Evolutionary conservation across 2,329 filamentous ascomycete genomes (phyloP).

Genomic region (Monosporascus sp.): DNA sequence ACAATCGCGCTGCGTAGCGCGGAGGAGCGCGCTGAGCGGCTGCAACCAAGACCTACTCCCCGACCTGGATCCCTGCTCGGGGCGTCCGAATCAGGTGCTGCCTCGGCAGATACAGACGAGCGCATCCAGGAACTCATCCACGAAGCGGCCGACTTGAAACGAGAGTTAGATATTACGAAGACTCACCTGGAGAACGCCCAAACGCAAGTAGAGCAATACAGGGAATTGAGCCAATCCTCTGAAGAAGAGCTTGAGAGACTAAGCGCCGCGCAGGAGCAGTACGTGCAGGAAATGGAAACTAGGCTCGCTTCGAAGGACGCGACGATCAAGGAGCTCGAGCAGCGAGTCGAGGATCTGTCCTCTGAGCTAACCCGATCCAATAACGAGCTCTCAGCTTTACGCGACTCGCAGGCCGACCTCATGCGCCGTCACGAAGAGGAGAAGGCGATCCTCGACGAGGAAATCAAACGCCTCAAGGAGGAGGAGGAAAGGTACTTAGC

Average conservation of each 20-base stretch:
- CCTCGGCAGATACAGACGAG: conserved; percentile 50
- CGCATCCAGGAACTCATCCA: conserved; percentile 74
- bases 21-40: conserved; percentile 76
- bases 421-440: conserved; percentile 72
- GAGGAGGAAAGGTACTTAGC: conserved; percentile 76
- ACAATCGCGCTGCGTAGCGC: conserved; percentile 83
- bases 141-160: conserved; percentile 81
- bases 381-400: conserved; percentile 72
- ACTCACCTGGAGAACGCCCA: conserved; percentile 78
- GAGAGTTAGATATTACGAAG: conserved; percentile 76
- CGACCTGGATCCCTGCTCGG: conserved; percentile 42
- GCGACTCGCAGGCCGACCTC: conserved; percentile 74
- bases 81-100: conserved; percentile 34
- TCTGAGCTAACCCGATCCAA: conserved; percentile 78
- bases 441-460: conserved; percentile 70
- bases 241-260: conserved; percentile 83
- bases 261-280: conserved; percentile 77
- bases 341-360: conserved; percentile 78
- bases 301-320: conserved; percentile 72
- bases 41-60: conserved; percentile 74
- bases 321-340: conserved; percentile 75
- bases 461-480: conserved; percentile 77
- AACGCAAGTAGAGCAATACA: conserved; percentile 80
- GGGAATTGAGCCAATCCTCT: conserved; percentile 76
- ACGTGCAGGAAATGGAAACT: conserved; percentile 78